phyloP scores from a whole-genome alignment of 2,329 filamentous ascomycete genomes.

The Hyphodiscus sp. region DNA sequence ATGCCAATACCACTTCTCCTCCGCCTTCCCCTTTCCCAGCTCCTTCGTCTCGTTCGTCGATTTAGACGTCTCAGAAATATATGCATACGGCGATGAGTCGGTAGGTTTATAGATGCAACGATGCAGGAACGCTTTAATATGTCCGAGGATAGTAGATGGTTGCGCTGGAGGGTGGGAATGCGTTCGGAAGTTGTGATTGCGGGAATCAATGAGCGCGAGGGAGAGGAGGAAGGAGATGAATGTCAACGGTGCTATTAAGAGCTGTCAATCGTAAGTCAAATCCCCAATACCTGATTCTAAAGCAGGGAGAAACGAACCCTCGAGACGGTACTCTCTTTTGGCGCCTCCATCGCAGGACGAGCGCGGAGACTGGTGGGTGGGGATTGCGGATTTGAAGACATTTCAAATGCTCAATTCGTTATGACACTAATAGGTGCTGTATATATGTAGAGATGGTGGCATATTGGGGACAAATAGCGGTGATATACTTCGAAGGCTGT shows the following conservation, averaged over 20 bases:
- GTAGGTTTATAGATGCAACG: conserved; percentile 15
- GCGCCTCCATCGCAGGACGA: not conserved
- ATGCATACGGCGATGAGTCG: conserved; percentile 18
- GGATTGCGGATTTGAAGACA: not conserved
- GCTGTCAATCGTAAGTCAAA: conserved; percentile 8
- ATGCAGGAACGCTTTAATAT: conserved; percentile 14
- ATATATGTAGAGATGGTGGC: not conserved
- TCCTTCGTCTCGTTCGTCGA: not conserved
- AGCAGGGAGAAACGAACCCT: not conserved
- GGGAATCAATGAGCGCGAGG: conserved; percentile 25
- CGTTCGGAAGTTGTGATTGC: conserved; percentile 18
- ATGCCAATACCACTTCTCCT: conserved; percentile 29
- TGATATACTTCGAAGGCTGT: not conserved
- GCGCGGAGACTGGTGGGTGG: not conserved
- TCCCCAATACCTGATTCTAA: not conserved
- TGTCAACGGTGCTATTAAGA: conserved; percentile 27
- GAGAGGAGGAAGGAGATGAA: conserved; percentile 31
- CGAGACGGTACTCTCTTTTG: not conserved
- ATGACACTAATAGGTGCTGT: not conserved
- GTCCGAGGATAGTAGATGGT: conserved; percentile 14
- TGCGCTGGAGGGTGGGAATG: conserved; percentile 8
- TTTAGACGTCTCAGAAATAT: conserved; percentile 9
- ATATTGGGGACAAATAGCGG: no score
- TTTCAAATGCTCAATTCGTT: not conserved
- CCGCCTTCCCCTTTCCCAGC: conserved; percentile 4